A percentile compares a stretch with the other conserved stretches of the same genome.
Conservation (phyloP, 2,329 filamentous ascomycete genomes). For the Nothophaeocryptopus gaeumannii region DNA sequence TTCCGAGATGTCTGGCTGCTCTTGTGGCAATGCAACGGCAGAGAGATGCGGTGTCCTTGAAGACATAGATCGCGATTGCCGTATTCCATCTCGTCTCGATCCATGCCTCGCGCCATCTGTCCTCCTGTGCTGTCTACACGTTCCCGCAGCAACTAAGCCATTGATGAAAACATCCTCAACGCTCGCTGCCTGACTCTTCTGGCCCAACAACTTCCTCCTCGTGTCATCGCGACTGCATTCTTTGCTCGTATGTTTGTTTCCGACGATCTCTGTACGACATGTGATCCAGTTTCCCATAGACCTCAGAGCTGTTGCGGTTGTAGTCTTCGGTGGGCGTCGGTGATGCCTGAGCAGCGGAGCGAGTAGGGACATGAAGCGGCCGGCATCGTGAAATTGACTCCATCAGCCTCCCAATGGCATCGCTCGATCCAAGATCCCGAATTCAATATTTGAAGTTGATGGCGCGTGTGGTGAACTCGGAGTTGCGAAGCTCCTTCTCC, state of each 20-base stretch:
- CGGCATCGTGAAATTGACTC: conserved; percentile 47
- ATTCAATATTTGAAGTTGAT: no score
- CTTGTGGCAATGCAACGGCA: not conserved
- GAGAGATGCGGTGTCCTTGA: no score
- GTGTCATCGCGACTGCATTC: conserved; percentile 19
- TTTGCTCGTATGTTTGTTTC: conserved; percentile 3
- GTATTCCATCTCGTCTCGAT: no score
- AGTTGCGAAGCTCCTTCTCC: no score
- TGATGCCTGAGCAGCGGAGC: conserved; percentile 53
- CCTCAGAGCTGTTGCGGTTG: conserved; percentile 10
- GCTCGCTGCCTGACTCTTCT: conserved; percentile 26
- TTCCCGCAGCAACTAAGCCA: conserved; percentile 52
- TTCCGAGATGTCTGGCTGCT: conserved; percentile 33
- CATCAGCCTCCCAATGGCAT: conserved; percentile 24
- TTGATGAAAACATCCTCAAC: conserved; percentile 55
- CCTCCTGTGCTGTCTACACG: conserved; percentile 48
- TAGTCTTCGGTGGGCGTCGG: conserved; percentile 44
- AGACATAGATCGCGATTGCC: no score
- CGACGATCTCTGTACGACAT: not conserved
- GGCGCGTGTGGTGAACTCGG: no score
- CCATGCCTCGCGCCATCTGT: not conserved
- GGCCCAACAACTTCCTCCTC: conserved; percentile 2
- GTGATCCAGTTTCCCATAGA: not conserved
- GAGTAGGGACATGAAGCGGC: conserved; percentile 62
- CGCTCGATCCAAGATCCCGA: not conserved